Percentiles rank a stretch among this genome's conserved stretches.
These are phyloP conservation scores for Kandelia obovata DNA, from an alignment of 345 rosid genomes.

Conservation along the genomic window DNA sequence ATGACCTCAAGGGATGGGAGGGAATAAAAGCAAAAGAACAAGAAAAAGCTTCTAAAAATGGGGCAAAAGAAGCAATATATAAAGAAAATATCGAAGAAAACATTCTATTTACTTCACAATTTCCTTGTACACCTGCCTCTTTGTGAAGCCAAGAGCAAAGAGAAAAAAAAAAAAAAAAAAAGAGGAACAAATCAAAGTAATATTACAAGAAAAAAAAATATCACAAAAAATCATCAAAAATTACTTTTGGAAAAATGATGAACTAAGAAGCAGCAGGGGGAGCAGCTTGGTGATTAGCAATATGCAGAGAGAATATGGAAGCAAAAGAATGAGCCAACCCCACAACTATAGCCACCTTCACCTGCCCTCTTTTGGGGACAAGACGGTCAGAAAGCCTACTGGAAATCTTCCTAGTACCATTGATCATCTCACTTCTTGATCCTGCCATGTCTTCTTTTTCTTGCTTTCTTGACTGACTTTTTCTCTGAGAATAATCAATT, in stretches of 20 bases:
- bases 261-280: constrained; percentile 26
- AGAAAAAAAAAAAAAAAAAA: not conserved
- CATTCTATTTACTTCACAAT: not conserved
- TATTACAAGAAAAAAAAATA: not conserved
- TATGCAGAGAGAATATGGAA: constrained; percentile 42
- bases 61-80: too few relatives aligned
- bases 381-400: constrained; percentile 42
- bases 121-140: not conserved
- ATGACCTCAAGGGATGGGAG: too few relatives aligned
- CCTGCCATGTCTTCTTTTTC: constrained; percentile 34
- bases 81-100: not conserved
- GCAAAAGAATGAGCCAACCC: constrained; percentile 56
- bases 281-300: constrained; percentile 17
- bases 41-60: too few relatives aligned
- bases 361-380: constrained; percentile 71
- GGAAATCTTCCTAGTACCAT: constrained; percentile 23
- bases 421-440: constrained; percentile 23
- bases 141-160: not conserved
- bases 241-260: not conserved
- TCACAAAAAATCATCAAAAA: not conserved
- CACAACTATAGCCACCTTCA: constrained; percentile 61
- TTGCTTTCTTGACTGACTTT: not conserved
- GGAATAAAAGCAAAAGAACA: too few relatives aligned
- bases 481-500: too few relatives aligned
- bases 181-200: not conserved